Evolutionary conservation across 495 filamentous ascomycete species (phyloP).

Genomic region (Staphylotrichum tortipilum): DNA sequence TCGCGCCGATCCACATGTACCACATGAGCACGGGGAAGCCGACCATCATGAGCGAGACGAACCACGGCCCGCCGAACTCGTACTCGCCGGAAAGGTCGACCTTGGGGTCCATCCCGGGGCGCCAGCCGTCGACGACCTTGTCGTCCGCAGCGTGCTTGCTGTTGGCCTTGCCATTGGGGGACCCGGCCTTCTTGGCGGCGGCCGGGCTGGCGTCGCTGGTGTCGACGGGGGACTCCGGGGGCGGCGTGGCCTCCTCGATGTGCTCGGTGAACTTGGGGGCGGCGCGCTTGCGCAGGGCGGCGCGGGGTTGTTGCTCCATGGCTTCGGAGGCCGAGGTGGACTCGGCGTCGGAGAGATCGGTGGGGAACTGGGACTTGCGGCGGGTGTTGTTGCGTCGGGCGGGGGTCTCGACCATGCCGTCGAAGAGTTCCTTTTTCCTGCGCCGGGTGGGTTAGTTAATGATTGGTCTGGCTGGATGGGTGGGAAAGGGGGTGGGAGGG

Average conservation of each 20-base stretch:
- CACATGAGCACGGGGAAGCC: constrained; percentile 91
- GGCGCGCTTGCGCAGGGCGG: constrained; percentile 27
- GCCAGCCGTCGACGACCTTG: constrained; percentile 57
- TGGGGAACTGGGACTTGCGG: constrained; percentile 34
- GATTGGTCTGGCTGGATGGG: no score
- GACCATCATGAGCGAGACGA: constrained; percentile 77
- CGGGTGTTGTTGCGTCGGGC: constrained; percentile 27
- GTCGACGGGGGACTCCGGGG: constrained; percentile 23
- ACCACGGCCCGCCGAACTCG: constrained; percentile 81
- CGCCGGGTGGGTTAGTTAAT: not conserved
- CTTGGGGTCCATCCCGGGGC: constrained; percentile 60
- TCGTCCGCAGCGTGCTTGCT: constrained; percentile 25
- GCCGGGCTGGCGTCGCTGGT: constrained; percentile 10
- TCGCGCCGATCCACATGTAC: constrained; percentile 97
- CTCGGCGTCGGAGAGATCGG: constrained; percentile 33
- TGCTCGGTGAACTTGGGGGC: constrained; percentile 39
- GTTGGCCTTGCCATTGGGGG: constrained; percentile 21
- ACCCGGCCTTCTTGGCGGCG: constrained; percentile 16
- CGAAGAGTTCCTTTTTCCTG: constrained; percentile 45
- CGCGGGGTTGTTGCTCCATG: no score
- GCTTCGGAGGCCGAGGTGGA: constrained; percentile 36
- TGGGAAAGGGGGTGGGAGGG: no score
- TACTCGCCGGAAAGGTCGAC: constrained; percentile 72
- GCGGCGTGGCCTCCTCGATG: constrained; percentile 30
- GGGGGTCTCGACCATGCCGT: constrained; percentile 45